phyloP scores from a whole-genome alignment of 176 grass and related monocot genomes.

The sorghum (Sorghum bicolor) region DNA sequence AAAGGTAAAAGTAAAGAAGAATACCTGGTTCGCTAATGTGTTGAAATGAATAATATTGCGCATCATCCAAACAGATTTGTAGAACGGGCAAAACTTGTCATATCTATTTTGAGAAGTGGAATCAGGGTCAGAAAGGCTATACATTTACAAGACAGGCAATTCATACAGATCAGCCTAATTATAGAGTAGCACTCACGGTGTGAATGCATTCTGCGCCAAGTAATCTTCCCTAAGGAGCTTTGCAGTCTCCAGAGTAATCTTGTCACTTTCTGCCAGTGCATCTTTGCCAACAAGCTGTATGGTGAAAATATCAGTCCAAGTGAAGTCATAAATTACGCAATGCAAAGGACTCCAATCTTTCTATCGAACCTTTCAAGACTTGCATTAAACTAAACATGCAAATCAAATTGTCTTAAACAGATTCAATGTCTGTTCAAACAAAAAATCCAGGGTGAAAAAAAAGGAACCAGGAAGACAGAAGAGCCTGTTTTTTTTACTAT shows the following conservation, averaged over 20 bases:
- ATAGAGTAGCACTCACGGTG: constrained; percentile 52
- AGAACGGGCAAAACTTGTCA: constrained; percentile 88
- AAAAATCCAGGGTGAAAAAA: neutral
- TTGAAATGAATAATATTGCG: constrained; percentile 90
- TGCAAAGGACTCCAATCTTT: neutral
- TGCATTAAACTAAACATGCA: neutral
- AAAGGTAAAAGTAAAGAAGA: neutral
- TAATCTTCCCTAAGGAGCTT: constrained; percentile 87
- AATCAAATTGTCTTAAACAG: neutral
- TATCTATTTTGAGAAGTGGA: constrained; percentile 42
- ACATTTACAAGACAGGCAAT: neutral
- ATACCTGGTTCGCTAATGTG: constrained; percentile 75
- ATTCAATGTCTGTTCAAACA: neutral
- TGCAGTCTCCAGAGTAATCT: constrained; percentile 79
- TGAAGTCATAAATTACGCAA: neutral
- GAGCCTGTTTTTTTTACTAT: neutral
- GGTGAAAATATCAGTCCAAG: constrained; percentile 26
- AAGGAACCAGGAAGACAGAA: neutral
- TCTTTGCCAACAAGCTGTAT: constrained; percentile 80
- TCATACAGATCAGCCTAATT: neutral
- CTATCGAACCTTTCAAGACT: neutral
- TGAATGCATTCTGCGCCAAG: constrained; percentile 79
- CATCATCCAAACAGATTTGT: constrained; percentile 98
- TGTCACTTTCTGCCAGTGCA: constrained; percentile 80
- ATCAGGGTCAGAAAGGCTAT: constrained; percentile 1